Evolutionary conservation across 371 early-diverging fungal species (phyloP).

Genomic region (Mucor saturninus): DNA sequence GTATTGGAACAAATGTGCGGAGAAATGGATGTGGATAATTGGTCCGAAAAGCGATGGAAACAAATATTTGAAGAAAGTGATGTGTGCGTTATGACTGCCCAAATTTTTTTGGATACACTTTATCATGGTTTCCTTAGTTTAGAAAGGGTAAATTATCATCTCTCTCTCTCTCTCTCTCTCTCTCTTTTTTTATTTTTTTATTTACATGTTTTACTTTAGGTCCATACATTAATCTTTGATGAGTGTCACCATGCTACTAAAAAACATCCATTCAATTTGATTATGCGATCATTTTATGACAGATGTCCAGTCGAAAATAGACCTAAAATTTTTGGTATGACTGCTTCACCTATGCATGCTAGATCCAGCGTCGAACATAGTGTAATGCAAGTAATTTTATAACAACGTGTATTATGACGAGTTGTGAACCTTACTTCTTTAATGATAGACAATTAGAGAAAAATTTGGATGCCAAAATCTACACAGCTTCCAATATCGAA

Average conservation of each 20-base stretch:
- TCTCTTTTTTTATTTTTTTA: background rate
- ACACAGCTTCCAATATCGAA: conserved; percentile 57
- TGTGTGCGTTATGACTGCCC: conserved; percentile 88
- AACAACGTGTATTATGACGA: background rate
- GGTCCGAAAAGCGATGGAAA: conserved; percentile 67
- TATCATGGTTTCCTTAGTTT: conserved; percentile 72
- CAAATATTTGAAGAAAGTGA: conserved; percentile 59
- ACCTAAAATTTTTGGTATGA: conserved; percentile 93
- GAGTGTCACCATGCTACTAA: conserved; percentile 93
- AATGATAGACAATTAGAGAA: conserved; percentile 65
- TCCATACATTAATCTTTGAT: conserved; percentile 86
- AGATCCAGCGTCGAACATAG: conserved; percentile 46
- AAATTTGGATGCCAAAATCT: conserved; percentile 68
- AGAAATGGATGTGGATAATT: conserved; percentile 67
- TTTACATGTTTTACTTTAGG: conserved; percentile 35
- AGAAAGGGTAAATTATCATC: conserved; percentile 48
- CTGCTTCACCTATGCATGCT: conserved; percentile 83
- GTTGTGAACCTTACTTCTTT: background rate
- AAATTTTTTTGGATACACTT: conserved; percentile 79
- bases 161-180: background rate
- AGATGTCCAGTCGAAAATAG: conserved; percentile 47
- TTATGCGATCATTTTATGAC: conserved; percentile 87
- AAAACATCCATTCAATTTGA: conserved; percentile 80
- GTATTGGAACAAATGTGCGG: conserved; percentile 70
- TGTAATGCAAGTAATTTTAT: conserved; percentile 37